These are phyloP conservation scores for Metarhizium rileyi DNA, from an alignment of 2,329 filamentous ascomycete genomes.

Conservation along the genomic window DNA sequence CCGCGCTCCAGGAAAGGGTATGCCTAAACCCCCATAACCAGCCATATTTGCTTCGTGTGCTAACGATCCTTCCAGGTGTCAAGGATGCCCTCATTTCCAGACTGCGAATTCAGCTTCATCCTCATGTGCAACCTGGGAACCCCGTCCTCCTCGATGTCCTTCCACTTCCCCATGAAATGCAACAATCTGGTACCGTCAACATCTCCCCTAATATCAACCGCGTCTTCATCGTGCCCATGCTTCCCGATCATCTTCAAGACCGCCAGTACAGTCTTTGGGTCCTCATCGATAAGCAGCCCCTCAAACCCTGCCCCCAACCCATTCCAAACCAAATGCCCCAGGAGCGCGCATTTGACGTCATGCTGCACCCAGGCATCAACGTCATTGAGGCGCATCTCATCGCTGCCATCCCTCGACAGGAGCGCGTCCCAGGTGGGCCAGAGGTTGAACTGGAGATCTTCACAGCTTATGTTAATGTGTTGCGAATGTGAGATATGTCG, in stretches of 20 bases:
- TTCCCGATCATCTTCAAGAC: constrained; percentile 52
- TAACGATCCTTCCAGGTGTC: constrained; percentile 29
- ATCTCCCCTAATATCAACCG: constrained; percentile 58
- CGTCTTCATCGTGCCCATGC: constrained; percentile 58
- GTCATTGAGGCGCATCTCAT: constrained; percentile 70
- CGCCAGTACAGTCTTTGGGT: constrained; percentile 73
- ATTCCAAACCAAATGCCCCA: constrained; percentile 46
- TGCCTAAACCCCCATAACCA: background rate
- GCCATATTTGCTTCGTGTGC: constrained; percentile 2
- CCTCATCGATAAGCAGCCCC: constrained; percentile 54
- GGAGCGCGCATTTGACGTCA: constrained; percentile 66
- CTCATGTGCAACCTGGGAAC: constrained; percentile 50
- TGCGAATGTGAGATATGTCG: constrained; percentile 23
- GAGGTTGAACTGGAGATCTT: constrained; percentile 71
- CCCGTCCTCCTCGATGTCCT: constrained; percentile 55
- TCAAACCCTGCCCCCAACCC: constrained; percentile 36
- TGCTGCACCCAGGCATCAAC: constrained; percentile 63
- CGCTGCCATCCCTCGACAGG: constrained; percentile 54
- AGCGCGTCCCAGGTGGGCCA: constrained; percentile 46
- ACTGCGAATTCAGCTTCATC: constrained; percentile 58
- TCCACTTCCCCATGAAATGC: constrained; percentile 54
- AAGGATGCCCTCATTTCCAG: constrained; percentile 57
- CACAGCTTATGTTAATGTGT: constrained; percentile 64
- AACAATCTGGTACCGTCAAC: constrained; percentile 64
- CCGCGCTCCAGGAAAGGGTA: constrained; percentile 35